Evolutionary conservation across 148 eudicot genomes (phyloP), one percentile per base, ranked within the genome.

Genomic region (Bassia scoparia): DNA sequence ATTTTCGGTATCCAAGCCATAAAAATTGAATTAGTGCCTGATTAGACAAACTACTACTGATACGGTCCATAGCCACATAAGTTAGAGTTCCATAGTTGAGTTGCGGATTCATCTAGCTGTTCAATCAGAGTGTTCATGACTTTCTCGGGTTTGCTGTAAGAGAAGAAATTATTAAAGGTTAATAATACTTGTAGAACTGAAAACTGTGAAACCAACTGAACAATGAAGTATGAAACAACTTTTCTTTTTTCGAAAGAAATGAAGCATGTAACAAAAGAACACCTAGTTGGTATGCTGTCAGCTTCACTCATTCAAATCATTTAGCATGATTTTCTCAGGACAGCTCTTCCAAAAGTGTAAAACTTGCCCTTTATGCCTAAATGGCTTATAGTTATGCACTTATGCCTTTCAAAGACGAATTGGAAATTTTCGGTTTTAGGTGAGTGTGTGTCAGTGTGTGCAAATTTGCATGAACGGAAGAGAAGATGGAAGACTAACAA

Each of bases 111-210:
- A 49, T 67, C 14, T 50, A 68, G 41, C 43, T 20, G 65, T 26
- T 75, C 68, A 79, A 35, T 79, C 82, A 34, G 35, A 11, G 72
- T 79, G 82, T 59, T 75, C 62, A 27, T 79, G 75, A 34, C 27
- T 26, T 69, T 79, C 78, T 17, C 76, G 69, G 15, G 0, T 50
- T 75, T 55, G 41, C 82, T 79, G 82, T 11, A 58, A 59, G 27
- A 63, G 23, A 46, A 20, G 50, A 20, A 6, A 58, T 68, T 30
- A 43, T 49, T 29, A 68, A 27, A 68, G 46, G 67, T 33, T 9
- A 24, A 61, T 69, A 24, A 6, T 18, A 44, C 1, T 1, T 21
- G 38, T 27, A 23, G 16, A 21, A 5, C 24, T 23, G 0, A 33
- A 74, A 53, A 23, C n/a, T n/a, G n/a, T 18, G 63, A 53, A 52